A percentile compares a stretch with the other conserved stretches of the same genome.
Conservation (phyloP, 139 green algal species). For the Coccomyxa sp. region DNA sequence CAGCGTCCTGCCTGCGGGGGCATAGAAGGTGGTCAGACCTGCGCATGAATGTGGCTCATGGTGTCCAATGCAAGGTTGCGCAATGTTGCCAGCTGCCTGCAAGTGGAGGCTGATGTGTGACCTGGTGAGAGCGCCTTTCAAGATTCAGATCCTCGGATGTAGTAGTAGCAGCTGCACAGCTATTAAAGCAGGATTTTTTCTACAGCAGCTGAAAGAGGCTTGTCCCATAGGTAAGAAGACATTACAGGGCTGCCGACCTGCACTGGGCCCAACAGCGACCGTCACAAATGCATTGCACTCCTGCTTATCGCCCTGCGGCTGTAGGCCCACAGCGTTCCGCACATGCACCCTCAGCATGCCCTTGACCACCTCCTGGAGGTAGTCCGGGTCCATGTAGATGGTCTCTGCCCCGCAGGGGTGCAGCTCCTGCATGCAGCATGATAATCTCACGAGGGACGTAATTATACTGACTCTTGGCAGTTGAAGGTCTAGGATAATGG, state of each 20-base stretch:
- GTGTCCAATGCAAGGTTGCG: too few relatives aligned
- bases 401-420: neutral
- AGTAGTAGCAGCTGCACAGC: neutral
- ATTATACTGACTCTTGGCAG: too few relatives aligned
- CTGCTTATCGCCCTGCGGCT: neutral
- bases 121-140: too few relatives aligned
- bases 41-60: too few relatives aligned
- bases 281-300: neutral
- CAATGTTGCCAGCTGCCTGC: too few relatives aligned
- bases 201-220: neutral
- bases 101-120: too few relatives aligned
- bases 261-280: neutral
- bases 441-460: too few relatives aligned
- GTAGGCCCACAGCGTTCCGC: neutral
- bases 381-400: slow-evolving; percentile 13
- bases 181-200: neutral
- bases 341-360: slow-evolving; percentile 10
- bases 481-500: too few relatives aligned
- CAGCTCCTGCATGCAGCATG: neutral
- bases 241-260: neutral
- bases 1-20: neutral
- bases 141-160: neutral
- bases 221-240: neutral
- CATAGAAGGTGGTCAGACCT: too few relatives aligned
- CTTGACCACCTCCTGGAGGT: neutral